Conservation (phyloP, 169 alveolate genomes). For the Plasmodium vivax region DNA sequence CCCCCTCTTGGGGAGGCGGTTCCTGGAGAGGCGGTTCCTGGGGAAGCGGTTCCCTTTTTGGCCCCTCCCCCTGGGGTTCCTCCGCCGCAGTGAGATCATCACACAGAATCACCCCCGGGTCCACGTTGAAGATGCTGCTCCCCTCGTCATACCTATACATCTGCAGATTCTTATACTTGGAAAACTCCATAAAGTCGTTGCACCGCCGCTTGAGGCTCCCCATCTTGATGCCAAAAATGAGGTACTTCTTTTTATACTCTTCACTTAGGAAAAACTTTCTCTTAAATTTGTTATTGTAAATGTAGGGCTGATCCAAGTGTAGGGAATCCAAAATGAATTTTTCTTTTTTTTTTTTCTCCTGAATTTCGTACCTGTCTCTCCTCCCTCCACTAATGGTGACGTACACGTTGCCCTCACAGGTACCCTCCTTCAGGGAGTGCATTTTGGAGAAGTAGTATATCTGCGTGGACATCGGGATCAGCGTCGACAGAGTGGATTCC, state of each 20-base stretch:
- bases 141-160: not conserved
- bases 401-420: not conserved
- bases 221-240: conserved; percentile 18
- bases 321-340: conserved; percentile 50
- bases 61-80: not conserved
- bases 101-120: not conserved
- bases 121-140: not conserved
- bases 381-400: conserved; percentile 15
- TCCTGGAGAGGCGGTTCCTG: not conserved
- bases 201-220: conserved; percentile 18
- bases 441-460: conserved; percentile 58
- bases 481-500: conserved; percentile 35
- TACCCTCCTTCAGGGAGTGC: conserved; percentile 17
- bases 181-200: not conserved
- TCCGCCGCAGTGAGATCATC: not conserved
- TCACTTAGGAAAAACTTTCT: conserved; percentile 28
- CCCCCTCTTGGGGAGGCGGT: not conserved
- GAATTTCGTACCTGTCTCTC: not conserved
- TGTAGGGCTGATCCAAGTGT: conserved; percentile 16
- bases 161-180: conserved; percentile 10
- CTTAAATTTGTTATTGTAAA: conserved; percentile 21
- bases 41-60: not conserved
- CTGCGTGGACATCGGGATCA: conserved; percentile 51
- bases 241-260: conserved; percentile 28
- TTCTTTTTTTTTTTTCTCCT: conserved; percentile 36